phyloP scores from a whole-genome alignment of 2,329 filamentous ascomycete species.

The Erysiphe neolycopersici region DNA sequence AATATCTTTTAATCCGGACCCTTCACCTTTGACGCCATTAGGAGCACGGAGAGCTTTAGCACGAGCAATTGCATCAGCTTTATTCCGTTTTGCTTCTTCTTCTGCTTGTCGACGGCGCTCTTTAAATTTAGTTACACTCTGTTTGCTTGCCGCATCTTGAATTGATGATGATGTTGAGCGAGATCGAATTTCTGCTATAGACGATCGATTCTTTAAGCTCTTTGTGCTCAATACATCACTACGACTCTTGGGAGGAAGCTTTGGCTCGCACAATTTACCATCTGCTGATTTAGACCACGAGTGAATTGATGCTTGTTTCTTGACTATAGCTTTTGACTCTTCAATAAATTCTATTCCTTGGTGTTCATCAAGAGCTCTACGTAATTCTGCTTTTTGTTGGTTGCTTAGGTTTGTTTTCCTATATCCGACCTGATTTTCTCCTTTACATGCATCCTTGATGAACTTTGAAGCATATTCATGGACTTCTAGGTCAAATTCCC shows the following conservation, averaged over 20 bases:
- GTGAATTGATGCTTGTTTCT: constrained; percentile 34
- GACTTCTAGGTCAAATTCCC: constrained; percentile 48
- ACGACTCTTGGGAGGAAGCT: constrained; percentile 3
- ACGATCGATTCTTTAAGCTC: background rate
- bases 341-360: constrained; percentile 24
- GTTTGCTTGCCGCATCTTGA: background rate
- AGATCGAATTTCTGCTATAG: constrained; percentile 5
- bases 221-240: background rate
- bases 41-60: constrained; percentile 33
- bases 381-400: constrained; percentile 63
- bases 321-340: constrained; percentile 20
- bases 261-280: constrained; percentile 12
- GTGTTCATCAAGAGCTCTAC: constrained; percentile 32
- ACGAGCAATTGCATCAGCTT: constrained; percentile 43
- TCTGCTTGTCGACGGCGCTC: constrained; percentile 45
- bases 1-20: constrained; percentile 49
- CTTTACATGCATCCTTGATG: constrained; percentile 38
- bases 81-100: constrained; percentile 38
- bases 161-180: constrained; percentile 1
- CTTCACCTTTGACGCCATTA: constrained; percentile 40
- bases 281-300: constrained; percentile 29
- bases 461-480: constrained; percentile 29
- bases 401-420: constrained; percentile 56
- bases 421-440: constrained; percentile 24
- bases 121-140: constrained; percentile 10